Base-by-base conservation (phyloP, 139 green algal species). In the Klebsormidium nitens region DNA sequence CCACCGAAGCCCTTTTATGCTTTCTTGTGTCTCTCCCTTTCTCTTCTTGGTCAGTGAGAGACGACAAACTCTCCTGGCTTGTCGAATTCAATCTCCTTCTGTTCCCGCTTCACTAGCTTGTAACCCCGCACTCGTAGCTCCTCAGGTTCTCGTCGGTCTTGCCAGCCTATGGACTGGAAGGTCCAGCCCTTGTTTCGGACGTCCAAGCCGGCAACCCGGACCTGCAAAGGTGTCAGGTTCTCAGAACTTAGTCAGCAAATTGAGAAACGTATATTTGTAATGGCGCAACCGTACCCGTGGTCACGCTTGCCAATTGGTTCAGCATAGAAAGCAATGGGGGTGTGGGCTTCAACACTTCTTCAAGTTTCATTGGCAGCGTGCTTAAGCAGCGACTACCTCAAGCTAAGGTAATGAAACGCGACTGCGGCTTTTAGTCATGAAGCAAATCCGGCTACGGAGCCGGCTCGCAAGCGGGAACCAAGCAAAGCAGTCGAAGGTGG, bases 141-240 rank as follows among this genome's bases (percentile, higher is more conserved):
- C 37, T 79, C 68, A n/a, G 68, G 36, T 0, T 64, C 31, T 0
- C 17, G 48, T 34, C 44, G 35, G 59, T 90, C 75, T 3, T 73
- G 80, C 2, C 74, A 66, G 0, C 75, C 70, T 38, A 94, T 57
- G 8, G 84, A 61, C 40, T 59, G 34, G 85, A 90, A 93, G 36
- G 72, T 28, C 91, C 91, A 97, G 14, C 90, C 89, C 29, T 58
- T 44, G 70, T 97, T 97, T 32, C 77, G 57, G 57, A 97, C 86
- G 0, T 48, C 60, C 5, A 95, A 64, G 57, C 46, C 46, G 1
- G 59, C 46, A 3, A 82, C 40, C 32, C 14, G 31, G 11, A 79
- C 55, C 47, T 60, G 66, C 26, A 4, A 32, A 0, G 5, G 4
- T 3, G 19, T 34, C 3, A 23, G 44, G 14, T 64, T 64, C 17